These are phyloP conservation scores for Hanseniaspora lindneri DNA, from an alignment of 805 yeast species.

Conservation along the genomic window DNA sequence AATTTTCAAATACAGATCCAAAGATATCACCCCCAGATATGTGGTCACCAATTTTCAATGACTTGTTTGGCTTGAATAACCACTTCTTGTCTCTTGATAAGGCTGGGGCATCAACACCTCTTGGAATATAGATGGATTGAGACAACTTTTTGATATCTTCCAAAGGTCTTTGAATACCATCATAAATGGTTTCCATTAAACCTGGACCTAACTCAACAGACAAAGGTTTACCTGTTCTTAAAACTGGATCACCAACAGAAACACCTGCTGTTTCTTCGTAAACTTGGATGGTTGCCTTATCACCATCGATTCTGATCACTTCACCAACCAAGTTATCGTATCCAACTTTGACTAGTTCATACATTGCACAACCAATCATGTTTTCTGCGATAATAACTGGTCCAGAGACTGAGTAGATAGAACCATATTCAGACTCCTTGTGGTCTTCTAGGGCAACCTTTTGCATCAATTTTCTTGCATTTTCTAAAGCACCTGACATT, in stretches of 20 bases:
- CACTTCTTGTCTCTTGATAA: slow-evolving; percentile 68
- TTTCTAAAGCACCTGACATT: slow-evolving; percentile 91
- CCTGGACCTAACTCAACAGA: slow-evolving; percentile 99
- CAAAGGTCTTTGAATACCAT: slow-evolving; percentile 98
- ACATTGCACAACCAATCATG: slow-evolving; percentile 99
- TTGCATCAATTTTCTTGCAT: slow-evolving; percentile 87
- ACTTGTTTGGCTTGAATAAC: slow-evolving; percentile 69
- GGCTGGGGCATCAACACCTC: slow-evolving; percentile 98
- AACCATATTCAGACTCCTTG: slow-evolving; percentile 68
- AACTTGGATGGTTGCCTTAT: slow-evolving; percentile 96
- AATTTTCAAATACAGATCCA: slow-evolving; percentile 89
- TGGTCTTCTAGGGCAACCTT: slow-evolving; percentile 68
- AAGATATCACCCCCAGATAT: slow-evolving; percentile 96
- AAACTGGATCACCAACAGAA: slow-evolving; percentile 97
- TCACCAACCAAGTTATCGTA: slow-evolving; percentile 96
- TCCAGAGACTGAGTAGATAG: slow-evolving; percentile 89
- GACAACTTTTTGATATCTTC: slow-evolving; percentile 80
- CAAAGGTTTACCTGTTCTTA: slow-evolving; percentile 96
- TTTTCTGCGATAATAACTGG: slow-evolving; percentile 96
- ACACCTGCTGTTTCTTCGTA: slow-evolving; percentile 99
- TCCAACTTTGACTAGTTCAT: slow-evolving; percentile 95
- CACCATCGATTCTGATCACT: slow-evolving; percentile 91
- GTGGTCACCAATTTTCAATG: slow-evolving; percentile 83
- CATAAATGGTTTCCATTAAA: slow-evolving; percentile 96
- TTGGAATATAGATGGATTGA: slow-evolving; percentile 91